Percentiles rank a stretch among this genome's conserved stretches.
Evolutionary conservation across 257 asterid genomes (phyloP).

Genomic region (Catharanthus roseus): DNA sequence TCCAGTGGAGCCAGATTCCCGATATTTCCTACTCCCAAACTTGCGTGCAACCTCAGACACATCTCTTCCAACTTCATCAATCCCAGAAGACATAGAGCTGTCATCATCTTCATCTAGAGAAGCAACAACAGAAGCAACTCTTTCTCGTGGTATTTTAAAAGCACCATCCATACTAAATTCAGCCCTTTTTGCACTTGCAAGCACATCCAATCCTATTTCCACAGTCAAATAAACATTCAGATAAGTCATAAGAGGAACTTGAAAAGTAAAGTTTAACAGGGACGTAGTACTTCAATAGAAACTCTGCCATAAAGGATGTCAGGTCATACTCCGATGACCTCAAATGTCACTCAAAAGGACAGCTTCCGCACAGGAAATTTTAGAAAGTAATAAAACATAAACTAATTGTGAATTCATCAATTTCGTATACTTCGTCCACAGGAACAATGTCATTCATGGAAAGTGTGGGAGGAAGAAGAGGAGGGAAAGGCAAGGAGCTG

Average conservation of each 20-base stretch:
- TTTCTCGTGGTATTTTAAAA: constrained; percentile 70
- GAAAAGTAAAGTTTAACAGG: neutral
- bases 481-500: neutral
- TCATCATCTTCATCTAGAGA: constrained; percentile 66
- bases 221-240: neutral
- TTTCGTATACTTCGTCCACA: neutral
- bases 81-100: constrained; percentile 32
- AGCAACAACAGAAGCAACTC: constrained; percentile 56
- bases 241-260: constrained; percentile 3
- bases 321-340: neutral
- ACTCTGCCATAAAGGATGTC: neutral
- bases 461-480: neutral
- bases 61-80: constrained; percentile 44
- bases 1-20: constrained; percentile 46
- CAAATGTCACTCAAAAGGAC: neutral
- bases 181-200: constrained; percentile 56
- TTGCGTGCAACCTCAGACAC: constrained; percentile 24
- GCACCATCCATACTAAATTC: constrained; percentile 41
- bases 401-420: neutral
- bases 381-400: neutral
- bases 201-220: constrained; percentile 64
- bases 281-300: neutral
- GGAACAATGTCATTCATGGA: too few relatives aligned
- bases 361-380: neutral
- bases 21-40: constrained; percentile 47